phyloP scores from a whole-genome alignment of 345 rosid genomes.

The Corchorus olitorius region DNA sequence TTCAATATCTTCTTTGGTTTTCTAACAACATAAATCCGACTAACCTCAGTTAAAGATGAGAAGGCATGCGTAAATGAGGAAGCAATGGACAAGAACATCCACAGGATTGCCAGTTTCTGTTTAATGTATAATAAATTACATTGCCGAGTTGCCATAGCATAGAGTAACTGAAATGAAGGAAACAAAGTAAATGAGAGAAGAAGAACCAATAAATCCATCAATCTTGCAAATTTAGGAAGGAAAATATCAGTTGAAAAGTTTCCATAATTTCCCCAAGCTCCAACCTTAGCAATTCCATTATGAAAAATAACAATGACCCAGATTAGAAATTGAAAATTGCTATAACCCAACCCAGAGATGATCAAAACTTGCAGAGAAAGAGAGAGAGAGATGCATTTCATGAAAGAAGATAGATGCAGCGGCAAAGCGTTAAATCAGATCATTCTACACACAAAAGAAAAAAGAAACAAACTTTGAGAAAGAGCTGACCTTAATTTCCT shows the following conservation, averaged over 20 bases:
- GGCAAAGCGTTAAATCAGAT: neutral
- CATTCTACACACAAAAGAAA: neutral
- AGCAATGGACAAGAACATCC: constrained; percentile 25
- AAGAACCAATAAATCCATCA: neutral
- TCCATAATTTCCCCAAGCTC: neutral
- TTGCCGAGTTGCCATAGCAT: constrained; percentile 37
- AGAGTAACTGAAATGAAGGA: constrained; percentile 19
- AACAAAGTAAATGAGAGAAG: neutral
- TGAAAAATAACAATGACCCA: constrained; percentile 6
- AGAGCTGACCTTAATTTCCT: neutral
- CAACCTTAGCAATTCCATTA: neutral
- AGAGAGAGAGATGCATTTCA: neutral
- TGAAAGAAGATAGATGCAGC: constrained; percentile 9
- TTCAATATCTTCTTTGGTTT: neutral
- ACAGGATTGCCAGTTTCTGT: constrained; percentile 25
- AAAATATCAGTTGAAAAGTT: neutral
- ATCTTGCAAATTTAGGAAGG: neutral
- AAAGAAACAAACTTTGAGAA: neutral
- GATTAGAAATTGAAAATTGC: neutral
- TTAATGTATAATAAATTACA: neutral
- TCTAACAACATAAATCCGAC: neutral
- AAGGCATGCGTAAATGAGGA: constrained; percentile 13
- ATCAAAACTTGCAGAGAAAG: neutral
- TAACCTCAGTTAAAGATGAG: constrained; percentile 33
- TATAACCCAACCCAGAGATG: neutral